These are phyloP conservation scores for Haemoproteus tartakovskyi DNA, from an alignment of 169 alveolate genomes.

Conservation along the genomic window DNA sequence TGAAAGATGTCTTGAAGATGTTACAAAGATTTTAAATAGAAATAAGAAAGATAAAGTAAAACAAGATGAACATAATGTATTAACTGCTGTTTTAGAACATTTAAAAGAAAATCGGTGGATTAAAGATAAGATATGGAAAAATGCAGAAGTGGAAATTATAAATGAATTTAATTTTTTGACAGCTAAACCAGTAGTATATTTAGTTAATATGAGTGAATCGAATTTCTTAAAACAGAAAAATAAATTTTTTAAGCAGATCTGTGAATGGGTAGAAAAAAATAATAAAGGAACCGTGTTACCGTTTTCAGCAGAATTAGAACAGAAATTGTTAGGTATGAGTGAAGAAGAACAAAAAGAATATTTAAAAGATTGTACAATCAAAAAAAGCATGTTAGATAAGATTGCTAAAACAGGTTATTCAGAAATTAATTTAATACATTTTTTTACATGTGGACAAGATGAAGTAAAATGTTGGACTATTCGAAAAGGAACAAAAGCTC, in stretches of 20 bases:
- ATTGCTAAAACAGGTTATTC: constrained; percentile 95
- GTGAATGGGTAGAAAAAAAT: constrained; percentile 95
- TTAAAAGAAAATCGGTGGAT: constrained; percentile 90
- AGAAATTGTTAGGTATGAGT: constrained; percentile 84
- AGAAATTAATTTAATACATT: constrained; percentile 93
- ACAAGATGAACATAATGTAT: constrained; percentile 88
- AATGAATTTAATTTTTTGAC: constrained; percentile 94
- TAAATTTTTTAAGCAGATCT: constrained; percentile 93
- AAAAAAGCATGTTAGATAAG: constrained; percentile 89
- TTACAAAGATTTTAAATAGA: constrained; percentile 89
- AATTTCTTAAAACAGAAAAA: constrained; percentile 96
- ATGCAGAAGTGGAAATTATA: constrained; percentile 87
- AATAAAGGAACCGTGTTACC: constrained; percentile 98
- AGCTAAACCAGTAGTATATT: constrained; percentile 98
- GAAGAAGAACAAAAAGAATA: constrained; percentile 82
- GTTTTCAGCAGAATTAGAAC: constrained; percentile 96
- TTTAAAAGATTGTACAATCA: constrained; percentile 80
- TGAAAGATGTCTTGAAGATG: constrained; percentile 86
- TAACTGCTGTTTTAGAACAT: constrained; percentile 83
- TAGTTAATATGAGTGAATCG: constrained; percentile 92
- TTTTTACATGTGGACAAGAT: constrained; percentile 99
- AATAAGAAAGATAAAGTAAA: constrained; percentile 89
- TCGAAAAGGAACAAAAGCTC: constrained; percentile 94
- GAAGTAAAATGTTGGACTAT: constrained; percentile 99
- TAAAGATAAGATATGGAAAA: constrained; percentile 88